Conservation (phyloP, 2,329 filamentous ascomycete genomes). For the Nothopassalora personata region DNA sequence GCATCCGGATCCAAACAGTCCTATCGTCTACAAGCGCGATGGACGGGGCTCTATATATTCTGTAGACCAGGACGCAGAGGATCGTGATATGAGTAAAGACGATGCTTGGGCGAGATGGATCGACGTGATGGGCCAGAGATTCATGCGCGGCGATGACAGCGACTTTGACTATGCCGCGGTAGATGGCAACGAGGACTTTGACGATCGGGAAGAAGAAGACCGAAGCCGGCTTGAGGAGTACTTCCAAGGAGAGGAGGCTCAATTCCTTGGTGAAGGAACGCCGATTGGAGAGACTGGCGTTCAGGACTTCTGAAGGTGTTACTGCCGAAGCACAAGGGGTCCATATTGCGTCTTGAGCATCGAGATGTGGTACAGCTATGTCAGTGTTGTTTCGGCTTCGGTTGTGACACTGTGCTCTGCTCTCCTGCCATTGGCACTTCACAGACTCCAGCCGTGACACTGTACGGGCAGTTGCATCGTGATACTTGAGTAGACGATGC, state of each 20-base stretch:
- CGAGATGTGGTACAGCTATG: not conserved
- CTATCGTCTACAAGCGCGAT: conserved; percentile 47
- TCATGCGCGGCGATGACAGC: conserved; percentile 66
- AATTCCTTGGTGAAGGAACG: conserved; percentile 31
- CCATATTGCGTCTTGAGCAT: not conserved
- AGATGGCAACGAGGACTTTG: conserved; percentile 67
- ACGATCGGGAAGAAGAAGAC: conserved; percentile 57
- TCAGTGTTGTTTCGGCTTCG: not conserved
- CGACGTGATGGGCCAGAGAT: conserved; percentile 66
- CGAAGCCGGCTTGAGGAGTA: conserved; percentile 67
- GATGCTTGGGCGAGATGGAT: conserved; percentile 66
- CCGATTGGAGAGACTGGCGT: conserved; percentile 44
- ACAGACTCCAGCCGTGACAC: not conserved
- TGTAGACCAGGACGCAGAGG: conserved; percentile 50
- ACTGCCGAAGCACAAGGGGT: not conserved
- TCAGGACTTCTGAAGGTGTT: conserved; percentile 39
- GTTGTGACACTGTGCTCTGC: not conserved
- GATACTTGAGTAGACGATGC: no score
- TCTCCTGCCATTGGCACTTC: not conserved
- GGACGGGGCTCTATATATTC: conserved; percentile 53
- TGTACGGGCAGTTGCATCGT: not conserved
- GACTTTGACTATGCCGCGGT: conserved; percentile 73
- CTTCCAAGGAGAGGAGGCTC: conserved; percentile 67
- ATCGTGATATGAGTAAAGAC: conserved; percentile 54
- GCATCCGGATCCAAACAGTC: conserved; percentile 48